phyloP scores from a whole-genome alignment of 257 asterid species.

The Solanum chiquidenum region DNA sequence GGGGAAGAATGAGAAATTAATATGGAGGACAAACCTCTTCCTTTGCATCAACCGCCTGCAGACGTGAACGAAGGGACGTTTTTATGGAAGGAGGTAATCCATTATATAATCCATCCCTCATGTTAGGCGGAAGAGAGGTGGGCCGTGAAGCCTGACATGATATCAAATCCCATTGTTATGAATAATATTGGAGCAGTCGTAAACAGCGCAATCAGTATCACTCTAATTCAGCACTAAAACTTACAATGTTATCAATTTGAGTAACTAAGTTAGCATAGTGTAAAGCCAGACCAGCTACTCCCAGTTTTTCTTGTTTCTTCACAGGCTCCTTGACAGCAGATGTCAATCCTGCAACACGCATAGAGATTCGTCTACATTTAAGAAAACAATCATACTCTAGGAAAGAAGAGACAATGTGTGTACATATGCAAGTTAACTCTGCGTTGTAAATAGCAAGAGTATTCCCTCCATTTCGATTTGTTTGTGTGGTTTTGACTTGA shows the following conservation, averaged over 20 bases:
- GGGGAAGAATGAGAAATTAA: neutral
- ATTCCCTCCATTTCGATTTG: neutral
- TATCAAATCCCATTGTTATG: neutral
- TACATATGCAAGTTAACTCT: neutral
- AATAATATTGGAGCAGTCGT: neutral
- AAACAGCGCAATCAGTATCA: neutral
- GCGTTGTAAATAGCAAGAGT: neutral
- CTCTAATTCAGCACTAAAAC: constrained; percentile 11
- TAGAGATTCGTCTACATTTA: neutral
- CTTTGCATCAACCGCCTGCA: constrained; percentile 34
- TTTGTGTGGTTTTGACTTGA: neutral
- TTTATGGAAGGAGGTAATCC: constrained; percentile 77
- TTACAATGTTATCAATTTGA: constrained; percentile 70
- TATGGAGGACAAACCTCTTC: constrained; percentile 46
- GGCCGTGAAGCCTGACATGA: constrained; percentile 73
- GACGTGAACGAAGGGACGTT: constrained; percentile 37
- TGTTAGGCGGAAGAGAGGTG: constrained; percentile 89
- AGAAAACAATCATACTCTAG: neutral
- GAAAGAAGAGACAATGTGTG: neutral
- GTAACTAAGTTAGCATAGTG: constrained; percentile 78
- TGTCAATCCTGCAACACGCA: constrained; percentile 35
- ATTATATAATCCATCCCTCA: constrained; percentile 75
- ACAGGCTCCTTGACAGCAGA: constrained; percentile 34
- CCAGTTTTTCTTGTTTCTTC: constrained; percentile 60
- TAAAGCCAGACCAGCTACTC: constrained; percentile 71